These are phyloP conservation scores for Aureobasidium sp. DNA, from an alignment of 2,329 filamentous ascomycete species.

Conservation along the genomic window DNA sequence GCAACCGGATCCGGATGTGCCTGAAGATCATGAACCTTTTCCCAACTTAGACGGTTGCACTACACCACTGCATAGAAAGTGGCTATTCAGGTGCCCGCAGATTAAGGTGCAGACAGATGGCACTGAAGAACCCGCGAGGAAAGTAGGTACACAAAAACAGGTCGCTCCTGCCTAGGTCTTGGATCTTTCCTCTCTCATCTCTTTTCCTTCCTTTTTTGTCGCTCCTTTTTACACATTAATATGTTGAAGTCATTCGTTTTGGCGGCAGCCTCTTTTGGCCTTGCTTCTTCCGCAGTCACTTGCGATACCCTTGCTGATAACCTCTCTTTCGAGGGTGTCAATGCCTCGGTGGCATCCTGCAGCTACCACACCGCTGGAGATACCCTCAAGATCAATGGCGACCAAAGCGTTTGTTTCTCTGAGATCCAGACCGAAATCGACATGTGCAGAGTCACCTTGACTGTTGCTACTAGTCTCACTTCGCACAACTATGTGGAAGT, in stretches of 20 bases:
- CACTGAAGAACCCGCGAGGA: not conserved
- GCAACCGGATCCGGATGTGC: not conserved
- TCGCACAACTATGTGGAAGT: slow-evolving; percentile 28
- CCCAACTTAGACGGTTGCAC: not conserved
- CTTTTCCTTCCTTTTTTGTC: not conserved
- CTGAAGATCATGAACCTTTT: slow-evolving; percentile 3
- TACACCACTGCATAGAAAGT: not conserved
- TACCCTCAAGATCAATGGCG: slow-evolving; percentile 4
- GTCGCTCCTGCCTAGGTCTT: not conserved
- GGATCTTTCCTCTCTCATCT: not conserved
- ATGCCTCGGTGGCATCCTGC: slow-evolving; percentile 2
- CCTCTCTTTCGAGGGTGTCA: not conserved
- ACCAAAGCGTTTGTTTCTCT: slow-evolving; percentile 4
- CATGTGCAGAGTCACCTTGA: slow-evolving; percentile 9
- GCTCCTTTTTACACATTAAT: not conserved
- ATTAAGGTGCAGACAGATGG: not conserved
- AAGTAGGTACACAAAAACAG: not conserved
- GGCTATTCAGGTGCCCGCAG: not conserved
- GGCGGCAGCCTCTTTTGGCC: not conserved
- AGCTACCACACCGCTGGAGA: not conserved
- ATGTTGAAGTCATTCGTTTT: slow-evolving; percentile 6
- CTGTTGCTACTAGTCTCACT: not conserved
- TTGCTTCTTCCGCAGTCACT: not conserved
- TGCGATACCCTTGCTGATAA: not conserved
- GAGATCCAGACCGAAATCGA: slow-evolving; percentile 14